Base-by-base conservation (phyloP, 75 land plant species). In the Pinus tabuliformis region DNA sequence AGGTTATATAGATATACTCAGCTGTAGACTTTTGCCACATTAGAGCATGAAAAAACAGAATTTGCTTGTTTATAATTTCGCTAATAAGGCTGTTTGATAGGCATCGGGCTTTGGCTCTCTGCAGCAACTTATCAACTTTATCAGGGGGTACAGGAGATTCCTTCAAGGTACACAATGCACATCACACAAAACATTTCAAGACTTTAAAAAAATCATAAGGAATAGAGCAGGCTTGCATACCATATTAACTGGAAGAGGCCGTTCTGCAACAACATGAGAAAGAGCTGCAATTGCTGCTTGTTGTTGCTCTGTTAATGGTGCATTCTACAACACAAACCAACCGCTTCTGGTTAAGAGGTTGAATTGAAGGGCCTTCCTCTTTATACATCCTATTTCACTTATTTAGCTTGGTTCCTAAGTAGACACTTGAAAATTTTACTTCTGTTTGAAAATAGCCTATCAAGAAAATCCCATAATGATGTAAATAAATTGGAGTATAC, bases 301-400 rank as follows among this genome's bases (percentile, higher is more conserved):
- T 63, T 94, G 98, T 70, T 90, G 84, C 73, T 97, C 98, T 49
- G 93, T 83, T 75, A 95, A 77, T 4, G 98, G 93, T 54, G 99
- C 95, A 82, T 91, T 97, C 99, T 86, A 72, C 18, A 56, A 72
- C 1, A 72, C 45, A 68, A 39, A 68, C 52, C 45, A 42, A 9
- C 14, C 9, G 4, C 2, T 9, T 68, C 42, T n/a, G 12, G n/a
- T 37, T n/a, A 68, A 42, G 11, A n/a, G 22, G 20, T 39, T 42
- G 52, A 37, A 68, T 39, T 42, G 22, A 39, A n/a, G 2, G n/a
- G 42, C 42, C 4, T 68, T 8, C 71, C 7, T 62, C 13, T 62
- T 49, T 24, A 62, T 1, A 22, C 24, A 22, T 62, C 13, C 30
- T 22, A 36, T 24, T 24, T 62, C 14, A 62, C 64, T 62, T 24